Percentiles rank a stretch among this genome's conserved stretches.
Conservation (phyloP, 306 rosid species). For the Gynostemma pentaphyllum region DNA sequence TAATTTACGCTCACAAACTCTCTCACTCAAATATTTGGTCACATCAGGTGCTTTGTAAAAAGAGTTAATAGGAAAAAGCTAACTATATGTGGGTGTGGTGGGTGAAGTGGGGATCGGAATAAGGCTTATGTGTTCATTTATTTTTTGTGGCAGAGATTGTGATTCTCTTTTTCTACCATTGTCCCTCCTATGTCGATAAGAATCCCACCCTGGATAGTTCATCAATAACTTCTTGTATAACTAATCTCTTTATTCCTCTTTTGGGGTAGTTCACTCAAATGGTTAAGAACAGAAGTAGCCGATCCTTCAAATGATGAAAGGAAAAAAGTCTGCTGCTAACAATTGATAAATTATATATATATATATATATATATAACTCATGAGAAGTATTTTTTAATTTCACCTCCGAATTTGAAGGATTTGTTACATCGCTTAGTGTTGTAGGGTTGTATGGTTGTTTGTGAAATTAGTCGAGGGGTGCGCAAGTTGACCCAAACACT, state of each 20-base stretch:
- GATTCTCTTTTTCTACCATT: slow-evolving; percentile 33
- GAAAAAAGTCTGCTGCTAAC: too few relatives aligned
- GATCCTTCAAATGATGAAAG: too few relatives aligned
- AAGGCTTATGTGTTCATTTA: slow-evolving; percentile 29
- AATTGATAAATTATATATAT: too few relatives aligned
- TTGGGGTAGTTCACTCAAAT: background rate
- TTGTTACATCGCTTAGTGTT: too few relatives aligned
- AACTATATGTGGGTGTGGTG: slow-evolving; percentile 22
- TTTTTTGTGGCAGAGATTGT: slow-evolving; percentile 23
- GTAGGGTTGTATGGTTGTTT: too few relatives aligned
- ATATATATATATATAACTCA: too few relatives aligned
- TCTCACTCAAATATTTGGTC: slow-evolving; percentile 24
- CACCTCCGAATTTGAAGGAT: too few relatives aligned
- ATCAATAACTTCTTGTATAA: slow-evolving; percentile 11
- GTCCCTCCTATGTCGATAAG: slow-evolving; percentile 34
- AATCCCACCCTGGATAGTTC: slow-evolving; percentile 26
- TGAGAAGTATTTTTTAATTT: too few relatives aligned
- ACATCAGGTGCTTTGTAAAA: slow-evolving; percentile 36
- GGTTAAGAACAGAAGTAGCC: too few relatives aligned
- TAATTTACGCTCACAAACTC: slow-evolving; percentile 2
- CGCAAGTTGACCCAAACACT: too few relatives aligned
- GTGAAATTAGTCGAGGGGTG: too few relatives aligned
- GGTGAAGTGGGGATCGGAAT: slow-evolving; percentile 59
- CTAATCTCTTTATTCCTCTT: too few relatives aligned
- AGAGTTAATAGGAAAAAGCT: slow-evolving; percentile 16